Evolutionary conservation across 352 stramenopile species (phyloP), one percentile per base, ranked within the genome.

Genomic region (Phytopythium chamaehyphon): DNA sequence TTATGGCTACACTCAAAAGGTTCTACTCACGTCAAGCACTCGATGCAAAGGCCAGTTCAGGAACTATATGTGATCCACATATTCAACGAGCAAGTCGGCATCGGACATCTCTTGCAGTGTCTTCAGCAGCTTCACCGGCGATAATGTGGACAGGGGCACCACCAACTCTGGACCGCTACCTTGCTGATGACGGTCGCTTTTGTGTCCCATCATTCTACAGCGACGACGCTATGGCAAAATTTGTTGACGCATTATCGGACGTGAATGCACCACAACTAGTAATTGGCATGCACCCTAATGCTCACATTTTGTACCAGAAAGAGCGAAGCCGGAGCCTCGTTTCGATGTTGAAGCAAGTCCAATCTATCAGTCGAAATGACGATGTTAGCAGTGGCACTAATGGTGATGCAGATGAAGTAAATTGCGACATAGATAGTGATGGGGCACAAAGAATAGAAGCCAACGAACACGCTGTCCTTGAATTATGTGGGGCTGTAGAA

Each of bases 281-380:
- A 18, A 39, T 51, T 65, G 82, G 82, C 0, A 88, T 93, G 72
- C 82, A 93, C 52, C 70, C 78, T 24, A 93, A 93, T 15, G 83
- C 82, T 1, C 82, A 91, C 31, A 63, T 90, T 24, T 77, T 81
- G 26, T 85, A 78, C 47, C 68, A 88, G 24, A 69, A 71, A 33
- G 70, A 89, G 18, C 67, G 89, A 54, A 71, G 61, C 0, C 54
- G 86, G 50, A 63, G 59, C 0, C 54, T 90, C 11, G 38, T 83
- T 6, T 52, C 54, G 0, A 58, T 68, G 21, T 44, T 86, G 1
- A 43, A 73, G 35, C 69, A 71, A 16, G 61, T 89, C 3, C 69
- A 86, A 33, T 51, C 69, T 15, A 31, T 24, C 12, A 48, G 51
- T 14, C 23, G 45, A 0, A 42, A 55, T 3, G 46, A 51, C 6